Percentiles rank a stretch among this genome's conserved stretches.
phyloP scores from a whole-genome alignment of 352 stramenopile species.

The Elongisporangium prolatum region DNA sequence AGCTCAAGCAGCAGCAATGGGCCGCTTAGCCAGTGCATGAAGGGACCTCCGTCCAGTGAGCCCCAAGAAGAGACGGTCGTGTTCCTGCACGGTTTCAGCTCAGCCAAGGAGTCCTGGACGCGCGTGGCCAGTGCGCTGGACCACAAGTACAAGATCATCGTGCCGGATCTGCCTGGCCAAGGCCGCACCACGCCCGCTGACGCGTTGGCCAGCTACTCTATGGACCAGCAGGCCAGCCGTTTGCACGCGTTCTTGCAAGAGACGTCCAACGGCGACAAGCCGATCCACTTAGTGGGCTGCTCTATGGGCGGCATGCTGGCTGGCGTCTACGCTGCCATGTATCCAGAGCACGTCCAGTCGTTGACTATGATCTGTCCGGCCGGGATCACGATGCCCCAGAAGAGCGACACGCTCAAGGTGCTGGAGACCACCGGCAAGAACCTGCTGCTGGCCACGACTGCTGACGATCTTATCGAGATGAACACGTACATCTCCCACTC shows the following conservation, averaged over 20 bases:
- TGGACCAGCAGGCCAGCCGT: conserved; percentile 39
- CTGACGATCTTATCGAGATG: conserved; percentile 40
- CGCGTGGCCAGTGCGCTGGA: conserved; percentile 32
- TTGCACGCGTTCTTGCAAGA: conserved; percentile 58
- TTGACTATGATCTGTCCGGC: conserved; percentile 64
- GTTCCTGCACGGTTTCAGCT: conserved; percentile 63
- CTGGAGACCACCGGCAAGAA: conserved; percentile 46
- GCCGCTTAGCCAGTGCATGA: background rate
- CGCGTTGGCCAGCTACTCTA: conserved; percentile 34
- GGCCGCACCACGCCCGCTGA: conserved; percentile 48
- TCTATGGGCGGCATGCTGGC: conserved; percentile 72
- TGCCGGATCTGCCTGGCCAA: conserved; percentile 61
- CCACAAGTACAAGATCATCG: conserved; percentile 43
- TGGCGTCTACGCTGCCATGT: conserved; percentile 57
- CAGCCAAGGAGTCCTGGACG: conserved; percentile 60
- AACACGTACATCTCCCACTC: conserved; percentile 25
- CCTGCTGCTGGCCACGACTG: conserved; percentile 43
- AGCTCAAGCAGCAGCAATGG: background rate
- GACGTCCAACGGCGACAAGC: conserved; percentile 38
- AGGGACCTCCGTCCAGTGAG: conserved; percentile 8
- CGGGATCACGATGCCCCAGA: conserved; percentile 53
- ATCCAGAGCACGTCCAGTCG: conserved; percentile 47
- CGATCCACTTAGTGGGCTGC: conserved; percentile 60
- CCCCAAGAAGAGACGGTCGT: conserved; percentile 39
- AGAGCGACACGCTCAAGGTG: conserved; percentile 46